Evolutionary conservation across 2,329 filamentous ascomycete species (phyloP), one percentile per base, ranked within the genome.

Genomic region (Didymella exigua): DNA sequence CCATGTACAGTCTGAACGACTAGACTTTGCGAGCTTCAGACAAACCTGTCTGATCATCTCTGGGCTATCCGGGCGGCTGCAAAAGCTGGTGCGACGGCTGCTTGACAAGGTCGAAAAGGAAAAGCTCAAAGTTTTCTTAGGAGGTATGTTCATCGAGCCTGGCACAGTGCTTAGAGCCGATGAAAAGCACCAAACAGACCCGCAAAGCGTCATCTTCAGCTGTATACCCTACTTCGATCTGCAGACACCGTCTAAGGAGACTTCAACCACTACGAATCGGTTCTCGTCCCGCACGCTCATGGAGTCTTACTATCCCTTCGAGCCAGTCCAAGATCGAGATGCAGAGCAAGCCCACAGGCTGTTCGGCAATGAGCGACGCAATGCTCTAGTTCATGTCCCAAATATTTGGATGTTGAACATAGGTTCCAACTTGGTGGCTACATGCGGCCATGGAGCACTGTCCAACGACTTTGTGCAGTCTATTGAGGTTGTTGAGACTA

Each of bases 131-230:
- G 43, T 56, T 10, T 69, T 62, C 21, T 21, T 68, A 3, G 60
- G 58, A 8, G 71, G 71, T 5, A 64, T 66, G 55, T 74, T 70
- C 46, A 66, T 73, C n/a, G 69, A 73, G 42, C 69, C 69, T 7
- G 71, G 71, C 7, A 71, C 69, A 3, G 66, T 73, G 9, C 30
- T 73, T 11, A 62, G 70, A 41, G 68, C 53, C 5, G 70, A 73
- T 29, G 66, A 69, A 26, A 56, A 41, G 8, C 34, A 62, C 8
- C 51, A 57, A 31, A 5, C 59, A 0, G 63, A 69, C 21, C 46
- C 63, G 23, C 45, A 62, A 13, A 66, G 64, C 1, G 66, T 65
- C 37, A 72, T 70, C 6, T 73, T 72, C 55, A 67, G 64, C 24
- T 73, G 68, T 38, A 44, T 71, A 11, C 71, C 69, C 4, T 68